phyloP scores from a whole-genome alignment of 805 yeast species.

The Lipomyces mesembrius region DNA sequence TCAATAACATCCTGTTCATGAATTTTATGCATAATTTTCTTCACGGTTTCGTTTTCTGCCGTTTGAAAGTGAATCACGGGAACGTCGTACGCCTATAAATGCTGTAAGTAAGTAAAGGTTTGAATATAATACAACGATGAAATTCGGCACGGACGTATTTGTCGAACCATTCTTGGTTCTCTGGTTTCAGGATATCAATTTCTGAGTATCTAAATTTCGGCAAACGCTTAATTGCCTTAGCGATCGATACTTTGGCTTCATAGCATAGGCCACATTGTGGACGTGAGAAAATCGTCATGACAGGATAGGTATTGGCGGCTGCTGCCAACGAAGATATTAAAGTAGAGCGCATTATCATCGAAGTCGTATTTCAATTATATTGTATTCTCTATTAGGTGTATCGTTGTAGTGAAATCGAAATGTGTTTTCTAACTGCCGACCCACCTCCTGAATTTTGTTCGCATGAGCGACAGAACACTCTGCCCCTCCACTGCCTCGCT shows the following conservation, averaged over 20 bases:
- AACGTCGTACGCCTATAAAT: constrained; percentile 45
- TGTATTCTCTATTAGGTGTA: not conserved
- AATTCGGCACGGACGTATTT: constrained; percentile 39
- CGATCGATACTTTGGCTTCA: constrained; percentile 41
- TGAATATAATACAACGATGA: not conserved
- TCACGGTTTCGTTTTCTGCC: constrained; percentile 14
- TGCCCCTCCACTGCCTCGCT: too few relatives aligned
- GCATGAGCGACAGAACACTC: too few relatives aligned
- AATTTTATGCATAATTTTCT: constrained; percentile 27
- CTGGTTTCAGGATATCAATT: constrained; percentile 46
- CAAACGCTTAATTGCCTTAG: constrained; percentile 35
- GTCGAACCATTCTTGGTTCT: constrained; percentile 46
- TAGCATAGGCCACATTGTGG: constrained; percentile 48
- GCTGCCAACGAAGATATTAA: not conserved
- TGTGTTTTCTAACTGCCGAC: not conserved
- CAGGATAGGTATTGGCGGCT: not conserved
- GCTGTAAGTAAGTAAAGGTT: not conserved
- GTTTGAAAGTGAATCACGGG: constrained; percentile 45
- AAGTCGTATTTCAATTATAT: not conserved
- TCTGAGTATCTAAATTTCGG: constrained; percentile 24
- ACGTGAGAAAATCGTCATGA: constrained; percentile 44
- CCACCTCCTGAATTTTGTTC: too few relatives aligned
- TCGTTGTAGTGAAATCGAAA: not conserved
- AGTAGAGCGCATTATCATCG: not conserved
- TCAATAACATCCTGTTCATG: constrained; percentile 23